Evolutionary conservation across 345 rosid species (phyloP).

Genomic region (Eucalyptus virginea): DNA sequence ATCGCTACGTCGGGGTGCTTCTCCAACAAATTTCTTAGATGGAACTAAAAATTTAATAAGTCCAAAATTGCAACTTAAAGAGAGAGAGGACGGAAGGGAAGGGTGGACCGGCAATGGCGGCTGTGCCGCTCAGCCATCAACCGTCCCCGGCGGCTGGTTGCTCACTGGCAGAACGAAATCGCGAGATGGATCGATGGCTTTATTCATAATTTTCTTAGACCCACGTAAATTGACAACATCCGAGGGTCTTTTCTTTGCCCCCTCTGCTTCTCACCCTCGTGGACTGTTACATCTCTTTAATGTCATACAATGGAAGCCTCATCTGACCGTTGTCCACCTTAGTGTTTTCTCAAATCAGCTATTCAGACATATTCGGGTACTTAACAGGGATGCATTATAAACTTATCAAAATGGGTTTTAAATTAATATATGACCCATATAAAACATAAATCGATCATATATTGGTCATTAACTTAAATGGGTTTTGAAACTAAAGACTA

Average conservation of each 20-base stretch:
- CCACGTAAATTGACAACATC: neutral
- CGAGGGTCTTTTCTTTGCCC: neutral
- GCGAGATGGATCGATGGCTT: neutral
- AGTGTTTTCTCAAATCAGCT: neutral
- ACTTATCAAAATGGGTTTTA: no score
- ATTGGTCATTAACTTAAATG: neutral
- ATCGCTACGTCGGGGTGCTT: neutral
- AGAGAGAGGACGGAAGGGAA: neutral
- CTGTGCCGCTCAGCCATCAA: neutral
- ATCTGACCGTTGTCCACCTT: neutral
- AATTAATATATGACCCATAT: no score
- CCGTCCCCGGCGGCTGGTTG: neutral
- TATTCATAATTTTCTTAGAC: neutral
- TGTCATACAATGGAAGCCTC: neutral
- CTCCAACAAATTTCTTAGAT: neutral
- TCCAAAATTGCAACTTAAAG: neutral
- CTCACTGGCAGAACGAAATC: neutral
- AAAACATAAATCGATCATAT: no score
- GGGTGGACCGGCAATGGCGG: neutral
- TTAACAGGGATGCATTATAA: neutral
- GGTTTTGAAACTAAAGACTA: neutral
- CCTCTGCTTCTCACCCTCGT: neutral
- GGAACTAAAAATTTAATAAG: neutral
- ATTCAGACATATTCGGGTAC: neutral
- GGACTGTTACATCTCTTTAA: no score